Percentiles rank a stretch among this genome's conserved stretches.
Evolutionary conservation across 306 rosid species (phyloP).

Genomic region (Citrullus mucosospermus): DNA sequence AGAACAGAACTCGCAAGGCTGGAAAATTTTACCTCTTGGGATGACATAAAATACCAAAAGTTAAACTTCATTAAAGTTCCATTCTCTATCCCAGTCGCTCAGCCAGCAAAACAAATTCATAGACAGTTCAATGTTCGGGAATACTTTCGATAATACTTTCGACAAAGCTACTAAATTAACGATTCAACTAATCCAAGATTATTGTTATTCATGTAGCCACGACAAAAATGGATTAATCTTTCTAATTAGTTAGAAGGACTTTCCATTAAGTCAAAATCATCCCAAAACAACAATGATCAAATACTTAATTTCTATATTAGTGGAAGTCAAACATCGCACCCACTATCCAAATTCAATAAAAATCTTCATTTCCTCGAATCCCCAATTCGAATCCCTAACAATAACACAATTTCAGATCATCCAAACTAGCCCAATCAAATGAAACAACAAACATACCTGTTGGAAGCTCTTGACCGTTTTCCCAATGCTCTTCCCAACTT

Average conservation of each 20-base stretch:
- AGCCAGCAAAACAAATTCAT: neutral
- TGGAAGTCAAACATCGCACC: neutral
- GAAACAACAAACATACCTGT: slow-evolving; percentile 39
- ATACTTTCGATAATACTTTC: neutral
- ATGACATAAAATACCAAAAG: neutral
- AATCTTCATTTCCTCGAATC: neutral
- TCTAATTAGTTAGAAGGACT: neutral
- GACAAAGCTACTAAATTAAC: no score
- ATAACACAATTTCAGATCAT: neutral
- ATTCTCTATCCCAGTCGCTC: neutral
- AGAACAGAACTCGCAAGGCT: neutral
- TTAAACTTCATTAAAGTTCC: neutral
- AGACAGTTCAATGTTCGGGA: neutral
- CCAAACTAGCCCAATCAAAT: neutral
- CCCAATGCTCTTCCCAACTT: slow-evolving; percentile 91
- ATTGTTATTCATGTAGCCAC: neutral
- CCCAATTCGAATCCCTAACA: neutral
- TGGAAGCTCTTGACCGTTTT: slow-evolving; percentile 95
- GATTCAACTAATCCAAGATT: neutral
- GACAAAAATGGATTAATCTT: neutral
- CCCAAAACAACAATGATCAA: neutral
- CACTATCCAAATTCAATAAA: neutral
- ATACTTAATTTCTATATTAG: neutral
- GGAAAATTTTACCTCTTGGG: neutral
- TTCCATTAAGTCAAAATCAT: neutral